Evolutionary conservation across 768 basidiomycete species (phyloP).

Genomic region (Pulveroboletus frians): DNA sequence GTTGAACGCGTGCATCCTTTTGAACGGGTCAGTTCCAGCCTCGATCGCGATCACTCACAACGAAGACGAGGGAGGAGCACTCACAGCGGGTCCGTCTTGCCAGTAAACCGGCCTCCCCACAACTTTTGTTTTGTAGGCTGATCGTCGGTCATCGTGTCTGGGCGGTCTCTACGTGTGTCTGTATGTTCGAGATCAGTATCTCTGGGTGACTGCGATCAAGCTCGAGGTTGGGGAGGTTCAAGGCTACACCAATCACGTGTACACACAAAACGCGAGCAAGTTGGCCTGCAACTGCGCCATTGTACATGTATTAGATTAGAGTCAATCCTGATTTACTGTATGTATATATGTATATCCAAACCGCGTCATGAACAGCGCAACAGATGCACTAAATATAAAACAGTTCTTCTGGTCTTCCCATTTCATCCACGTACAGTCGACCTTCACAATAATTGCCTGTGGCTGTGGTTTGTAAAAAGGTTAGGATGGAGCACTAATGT

Average conservation of each 20-base stretch:
- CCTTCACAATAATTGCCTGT: constrained; percentile 1
- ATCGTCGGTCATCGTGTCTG: constrained; percentile 32
- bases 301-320: not conserved
- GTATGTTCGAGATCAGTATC: not conserved
- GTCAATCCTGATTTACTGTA: not conserved
- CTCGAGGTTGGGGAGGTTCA: not conserved
- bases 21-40: constrained; percentile 1
- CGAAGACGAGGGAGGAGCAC: not conserved
- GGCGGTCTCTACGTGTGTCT: not conserved
- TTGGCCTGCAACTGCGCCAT: too few relatives aligned
- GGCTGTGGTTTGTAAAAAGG: not conserved
- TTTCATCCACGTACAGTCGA: constrained; percentile 9
- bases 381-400: constrained; percentile 7
- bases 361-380: constrained; percentile 2
- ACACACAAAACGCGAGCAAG: not conserved
- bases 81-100: constrained; percentile 57
- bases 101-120: constrained; percentile 88
- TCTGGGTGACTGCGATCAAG: not conserved
- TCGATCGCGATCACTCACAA: not conserved
- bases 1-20: constrained; percentile 95
- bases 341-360: constrained; percentile 1
- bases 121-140: constrained; percentile 63
- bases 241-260: not conserved
- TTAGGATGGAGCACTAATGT: not conserved
- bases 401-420: constrained; percentile 3